Base-by-base conservation (phyloP, 1,139 yeast genomes). In the Protomyces arabidopsidicola region DNA sequence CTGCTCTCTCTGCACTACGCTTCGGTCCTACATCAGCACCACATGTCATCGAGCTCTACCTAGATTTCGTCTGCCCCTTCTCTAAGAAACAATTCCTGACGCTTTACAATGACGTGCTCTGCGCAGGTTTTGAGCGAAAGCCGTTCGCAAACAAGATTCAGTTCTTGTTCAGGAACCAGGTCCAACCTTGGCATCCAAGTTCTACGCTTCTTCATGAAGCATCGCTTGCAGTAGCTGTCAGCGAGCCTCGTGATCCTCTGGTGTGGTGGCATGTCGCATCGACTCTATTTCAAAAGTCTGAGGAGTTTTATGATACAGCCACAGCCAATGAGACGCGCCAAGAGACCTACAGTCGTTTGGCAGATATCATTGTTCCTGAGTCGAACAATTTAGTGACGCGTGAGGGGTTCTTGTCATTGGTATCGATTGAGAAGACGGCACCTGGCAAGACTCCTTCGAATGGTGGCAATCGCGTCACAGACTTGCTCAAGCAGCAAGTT, bases 161-260 rank as follows among this genome's bases (percentile, higher is more conserved):
- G 10, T 78, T 86, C 65, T 81, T 82, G 2, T 80, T 82, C 72
- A 80, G 86, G 67, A 85, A 87, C 69, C 90, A 86, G 42, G 78
- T 87, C 45, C 96, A 89, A 74, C 93, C 95, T 68, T 89, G 96
- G 96, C 96, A 89, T 72, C 85, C 93, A 38, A 81, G 83, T 63
- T 85, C 91, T 0, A 81, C 82, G 9, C 76, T 83, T 56, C 78
- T 85, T 55, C 85, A 87, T 71, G 97, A 90, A 71, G 87, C 88
- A 53, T 81, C 87, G 0, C 74, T 90, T 54, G 93, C 86, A 0
- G 85, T 87, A 38, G 87, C 88, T 10, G 77, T 78, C 65, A 73
- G 85, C 58, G 80, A 81, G 35, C 85, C 90, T 9, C 79, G 77
- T 5, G 73, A 77, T 65, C 42, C 42, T 36, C 16, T 1, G 1